Conservation (phyloP, 2,329 filamentous ascomycete species). For the Ophiostoma ulmi region DNA sequence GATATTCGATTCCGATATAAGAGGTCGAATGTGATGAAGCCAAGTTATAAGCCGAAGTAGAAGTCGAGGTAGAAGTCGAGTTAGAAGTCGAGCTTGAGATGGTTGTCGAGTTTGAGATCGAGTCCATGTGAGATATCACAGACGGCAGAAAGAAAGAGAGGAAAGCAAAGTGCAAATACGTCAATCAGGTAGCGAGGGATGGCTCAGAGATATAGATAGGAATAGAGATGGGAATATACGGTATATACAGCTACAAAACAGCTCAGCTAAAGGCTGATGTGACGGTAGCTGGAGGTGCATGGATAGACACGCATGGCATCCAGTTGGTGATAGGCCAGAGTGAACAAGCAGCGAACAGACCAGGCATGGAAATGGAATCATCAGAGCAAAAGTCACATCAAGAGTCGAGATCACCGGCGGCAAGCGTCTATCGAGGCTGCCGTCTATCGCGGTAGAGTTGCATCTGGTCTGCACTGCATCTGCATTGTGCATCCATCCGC, state of each 20-base stretch:
- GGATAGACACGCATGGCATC: background rate
- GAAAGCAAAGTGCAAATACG: background rate
- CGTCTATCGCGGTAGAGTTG: background rate
- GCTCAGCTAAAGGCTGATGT: background rate
- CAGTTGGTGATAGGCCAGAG: background rate
- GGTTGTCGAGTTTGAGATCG: background rate
- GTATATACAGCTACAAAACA: background rate
- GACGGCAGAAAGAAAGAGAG: background rate
- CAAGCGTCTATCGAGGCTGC: background rate
- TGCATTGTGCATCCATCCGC: background rate
- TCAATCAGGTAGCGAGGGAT: background rate
- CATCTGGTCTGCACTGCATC: background rate
- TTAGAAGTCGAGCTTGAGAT: too few relatives aligned
- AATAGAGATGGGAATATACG: background rate
- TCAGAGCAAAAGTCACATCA: background rate
- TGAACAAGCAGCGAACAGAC: background rate
- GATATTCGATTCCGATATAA: background rate
- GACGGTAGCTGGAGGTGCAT: slow-evolving; percentile 1
- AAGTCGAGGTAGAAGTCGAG: too few relatives aligned
- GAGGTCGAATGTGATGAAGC: background rate
- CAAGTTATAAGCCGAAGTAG: too few relatives aligned
- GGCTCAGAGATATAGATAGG: background rate
- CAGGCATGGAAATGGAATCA: background rate
- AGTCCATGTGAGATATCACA: background rate
- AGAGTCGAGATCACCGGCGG: slow-evolving; percentile 1